A percentile compares a stretch with the other conserved stretches of the same genome.
Evolutionary conservation across 2,329 filamentous ascomycete genomes (phyloP).

Genomic region (Coniochaeta ligniaria): DNA sequence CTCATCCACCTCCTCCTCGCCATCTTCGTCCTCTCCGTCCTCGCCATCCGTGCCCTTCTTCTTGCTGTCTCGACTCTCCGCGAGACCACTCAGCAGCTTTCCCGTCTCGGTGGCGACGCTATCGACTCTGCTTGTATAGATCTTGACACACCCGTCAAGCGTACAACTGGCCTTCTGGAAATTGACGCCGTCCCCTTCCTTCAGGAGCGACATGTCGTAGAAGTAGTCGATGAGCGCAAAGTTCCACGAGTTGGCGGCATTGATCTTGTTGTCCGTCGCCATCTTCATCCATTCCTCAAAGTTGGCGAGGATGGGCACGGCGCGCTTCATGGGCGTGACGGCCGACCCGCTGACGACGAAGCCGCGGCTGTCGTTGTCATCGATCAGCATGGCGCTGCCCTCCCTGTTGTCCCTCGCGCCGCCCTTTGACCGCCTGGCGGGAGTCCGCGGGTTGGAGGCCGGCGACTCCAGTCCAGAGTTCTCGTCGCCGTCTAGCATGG

Average conservation of each 20-base stretch:
- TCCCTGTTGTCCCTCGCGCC: conserved; percentile 24
- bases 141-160: conserved; percentile 95
- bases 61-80: conserved; percentile 75
- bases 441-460: conserved; percentile 49
- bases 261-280: conserved; percentile 99
- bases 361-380: conserved; percentile 47
- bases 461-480: conserved; percentile 38
- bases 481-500: conserved; percentile 47
- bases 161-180: conserved; percentile 98
- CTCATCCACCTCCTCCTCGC: conserved; percentile 55
- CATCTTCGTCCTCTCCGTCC: conserved; percentile 62
- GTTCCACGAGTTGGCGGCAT: conserved; percentile 97
- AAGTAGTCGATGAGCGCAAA: conserved; percentile 99
- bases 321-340: conserved; percentile 88
- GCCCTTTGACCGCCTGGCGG: conserved; percentile 26
- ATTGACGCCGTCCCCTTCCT: conserved; percentile 94
- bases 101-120: conserved; percentile 97
- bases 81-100: conserved; percentile 86
- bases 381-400: conserved; percentile 10
- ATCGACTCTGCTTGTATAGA: conserved; percentile 96
- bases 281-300: conserved; percentile 99
- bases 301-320: conserved; percentile 86
- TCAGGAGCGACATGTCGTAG: conserved; percentile 95
- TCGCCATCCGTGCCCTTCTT: conserved; percentile 59
- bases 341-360: conserved; percentile 64